Conservation (phyloP, 192 early-diverging fungal genomes). For the Mortierella hygrophila region DNA sequence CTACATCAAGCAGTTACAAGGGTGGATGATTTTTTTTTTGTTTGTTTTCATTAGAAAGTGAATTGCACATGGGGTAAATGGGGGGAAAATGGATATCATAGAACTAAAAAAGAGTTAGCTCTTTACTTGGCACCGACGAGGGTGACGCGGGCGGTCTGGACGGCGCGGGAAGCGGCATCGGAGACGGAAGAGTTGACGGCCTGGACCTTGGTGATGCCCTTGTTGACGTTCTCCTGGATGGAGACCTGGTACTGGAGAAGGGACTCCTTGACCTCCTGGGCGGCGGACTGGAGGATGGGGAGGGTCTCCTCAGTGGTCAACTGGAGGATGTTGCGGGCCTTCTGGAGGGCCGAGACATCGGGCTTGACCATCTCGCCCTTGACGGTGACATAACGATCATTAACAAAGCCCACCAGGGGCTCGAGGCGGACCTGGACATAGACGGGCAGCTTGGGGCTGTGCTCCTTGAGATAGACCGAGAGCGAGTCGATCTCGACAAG, state of each 20-base stretch:
- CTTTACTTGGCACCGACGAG: slow-evolving; percentile 49
- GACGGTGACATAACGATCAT: slow-evolving; percentile 63
- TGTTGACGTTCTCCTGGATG: slow-evolving; percentile 50
- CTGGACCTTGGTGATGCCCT: slow-evolving; percentile 47
- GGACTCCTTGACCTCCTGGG: slow-evolving; percentile 60
- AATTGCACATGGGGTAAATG: slow-evolving; percentile 2
- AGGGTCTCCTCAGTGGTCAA: slow-evolving; percentile 65
- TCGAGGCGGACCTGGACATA: slow-evolving; percentile 60
- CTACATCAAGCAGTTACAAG: slow-evolving; percentile 1
- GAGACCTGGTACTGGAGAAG: slow-evolving; percentile 46
- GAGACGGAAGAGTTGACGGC: slow-evolving; percentile 52
- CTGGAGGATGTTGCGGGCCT: slow-evolving; percentile 66
- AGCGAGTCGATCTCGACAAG: slow-evolving; percentile 57
- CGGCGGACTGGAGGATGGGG: slow-evolving; percentile 60
- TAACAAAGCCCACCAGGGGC: slow-evolving; percentile 62
- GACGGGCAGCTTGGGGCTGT: slow-evolving; percentile 59
- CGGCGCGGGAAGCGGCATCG: slow-evolving; percentile 37
- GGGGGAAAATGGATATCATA: slow-evolving; percentile 10
- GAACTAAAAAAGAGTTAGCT: not conserved
- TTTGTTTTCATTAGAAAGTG: not conserved
- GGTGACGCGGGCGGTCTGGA: slow-evolving; percentile 45
- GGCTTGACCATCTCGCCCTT: slow-evolving; percentile 59
- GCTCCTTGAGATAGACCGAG: slow-evolving; percentile 60
- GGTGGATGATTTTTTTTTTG: not conserved
- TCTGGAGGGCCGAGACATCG: slow-evolving; percentile 63